Conservation (phyloP, 78 protist species). For the Pelomyxa schiedti region DNA sequence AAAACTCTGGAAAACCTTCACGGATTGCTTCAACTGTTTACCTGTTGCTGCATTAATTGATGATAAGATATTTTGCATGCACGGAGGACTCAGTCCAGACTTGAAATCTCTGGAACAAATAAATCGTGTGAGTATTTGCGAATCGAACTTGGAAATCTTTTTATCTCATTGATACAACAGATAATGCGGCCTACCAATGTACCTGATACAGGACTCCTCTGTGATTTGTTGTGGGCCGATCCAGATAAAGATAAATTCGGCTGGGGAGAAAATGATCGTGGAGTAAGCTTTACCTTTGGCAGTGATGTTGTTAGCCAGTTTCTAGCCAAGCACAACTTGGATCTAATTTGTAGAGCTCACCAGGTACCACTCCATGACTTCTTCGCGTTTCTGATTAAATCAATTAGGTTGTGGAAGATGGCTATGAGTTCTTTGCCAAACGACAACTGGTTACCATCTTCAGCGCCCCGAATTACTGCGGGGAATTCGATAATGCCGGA, state of each 20-base stretch:
- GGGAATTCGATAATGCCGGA: slow-evolving; percentile 96
- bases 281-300: slow-evolving; percentile 97
- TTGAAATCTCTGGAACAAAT: slow-evolving; percentile 87
- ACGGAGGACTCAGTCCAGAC: slow-evolving; percentile 98
- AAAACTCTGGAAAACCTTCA: slow-evolving; percentile 94
- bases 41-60: slow-evolving; percentile 96
- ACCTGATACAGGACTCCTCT: slow-evolving; percentile 62
- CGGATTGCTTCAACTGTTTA: slow-evolving; percentile 96
- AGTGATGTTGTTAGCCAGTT: slow-evolving; percentile 84
- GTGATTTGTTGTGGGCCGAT: slow-evolving; percentile 98
- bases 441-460: slow-evolving; percentile 95
- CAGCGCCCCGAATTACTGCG: slow-evolving; percentile 98
- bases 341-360: slow-evolving; percentile 96
- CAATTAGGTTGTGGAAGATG: slow-evolving; percentile 85
- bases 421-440: slow-evolving; percentile 97
- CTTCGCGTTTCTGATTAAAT: neutral
- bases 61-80: slow-evolving; percentile 98
- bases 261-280: slow-evolving; percentile 98
- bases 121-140: neutral
- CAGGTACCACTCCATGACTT: slow-evolving; percentile 78
- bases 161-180: neutral
- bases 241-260: slow-evolving; percentile 90
- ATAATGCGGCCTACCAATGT: neutral
- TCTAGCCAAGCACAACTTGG: slow-evolving; percentile 84
- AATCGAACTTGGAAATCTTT: no score